Conservation (phyloP, 2,329 filamentous ascomycete genomes). For the Pseudogymnoascus sp. region DNA sequence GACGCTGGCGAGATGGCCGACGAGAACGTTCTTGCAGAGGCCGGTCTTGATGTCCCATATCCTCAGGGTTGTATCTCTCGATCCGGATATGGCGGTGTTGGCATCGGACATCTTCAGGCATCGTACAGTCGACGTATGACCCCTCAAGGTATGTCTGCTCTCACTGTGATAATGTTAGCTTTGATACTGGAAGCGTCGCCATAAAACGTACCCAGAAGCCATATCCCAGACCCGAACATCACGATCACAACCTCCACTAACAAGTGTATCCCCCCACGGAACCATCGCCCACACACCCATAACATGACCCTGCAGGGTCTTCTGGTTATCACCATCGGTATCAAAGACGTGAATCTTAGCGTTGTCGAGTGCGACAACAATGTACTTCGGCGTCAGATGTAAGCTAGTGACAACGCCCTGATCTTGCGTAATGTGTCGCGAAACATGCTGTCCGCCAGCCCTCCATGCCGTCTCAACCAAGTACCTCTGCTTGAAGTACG, state of each 20-base stretch:
- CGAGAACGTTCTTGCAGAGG: conserved; percentile 80
- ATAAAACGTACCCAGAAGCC: conserved; percentile 65
- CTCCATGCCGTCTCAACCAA: conserved; percentile 96
- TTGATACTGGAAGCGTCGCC: conserved; percentile 11
- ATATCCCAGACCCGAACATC: conserved; percentile 97
- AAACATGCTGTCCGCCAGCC: conserved; percentile 74
- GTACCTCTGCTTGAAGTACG: conserved; percentile 95
- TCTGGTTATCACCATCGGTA: conserved; percentile 76
- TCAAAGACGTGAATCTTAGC: conserved; percentile 98
- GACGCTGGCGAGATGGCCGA: conserved; percentile 92
- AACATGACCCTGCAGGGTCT: conserved; percentile 86
- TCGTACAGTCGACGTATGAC: conserved; percentile 91
- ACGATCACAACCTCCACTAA: conserved; percentile 92
- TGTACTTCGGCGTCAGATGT: conserved; percentile 90
- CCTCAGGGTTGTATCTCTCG: conserved; percentile 84
- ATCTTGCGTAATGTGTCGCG: conserved; percentile 87
- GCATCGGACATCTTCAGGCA: conserved; percentile 96
- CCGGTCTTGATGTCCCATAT: conserved; percentile 92
- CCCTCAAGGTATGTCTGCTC: conserved; percentile 74
- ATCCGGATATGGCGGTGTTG: conserved; percentile 92
- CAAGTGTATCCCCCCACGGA: conserved; percentile 88
- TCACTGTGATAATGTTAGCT: conserved; percentile 40
- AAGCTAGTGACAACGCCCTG: conserved; percentile 94
- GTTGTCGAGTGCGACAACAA: conserved; percentile 94
- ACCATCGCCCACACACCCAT: conserved; percentile 99